phyloP scores from a whole-genome alignment of 305 asterid species.

The Solanum chacoense region DNA sequence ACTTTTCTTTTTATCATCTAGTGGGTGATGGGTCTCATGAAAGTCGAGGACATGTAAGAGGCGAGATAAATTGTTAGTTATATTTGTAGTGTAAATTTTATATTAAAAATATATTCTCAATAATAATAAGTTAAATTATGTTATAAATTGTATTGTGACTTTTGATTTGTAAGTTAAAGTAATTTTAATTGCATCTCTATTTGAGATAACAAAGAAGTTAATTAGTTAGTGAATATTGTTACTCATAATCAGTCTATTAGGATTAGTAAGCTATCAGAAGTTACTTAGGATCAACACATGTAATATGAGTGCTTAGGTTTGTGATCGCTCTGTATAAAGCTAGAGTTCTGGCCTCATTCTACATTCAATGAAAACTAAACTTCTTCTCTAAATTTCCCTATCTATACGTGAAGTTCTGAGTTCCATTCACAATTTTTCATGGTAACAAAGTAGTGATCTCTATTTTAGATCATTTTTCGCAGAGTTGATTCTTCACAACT shows the following conservation, averaged over 20 bases:
- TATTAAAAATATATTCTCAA: no score
- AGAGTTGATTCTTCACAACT: not conserved
- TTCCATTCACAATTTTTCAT: not conserved
- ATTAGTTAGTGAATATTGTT: not conserved
- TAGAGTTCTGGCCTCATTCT: not conserved
- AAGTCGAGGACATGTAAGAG: no score
- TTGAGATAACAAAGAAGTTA: not conserved
- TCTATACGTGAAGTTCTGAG: not conserved
- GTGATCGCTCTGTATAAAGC: not conserved
- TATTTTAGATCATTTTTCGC: not conserved
- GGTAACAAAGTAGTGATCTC: not conserved
- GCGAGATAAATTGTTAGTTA: no score
- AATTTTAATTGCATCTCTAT: not conserved
- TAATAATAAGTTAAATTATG: no score
- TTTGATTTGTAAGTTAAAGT: no score
- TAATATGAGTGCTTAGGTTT: not conserved
- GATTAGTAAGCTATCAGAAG: not conserved
- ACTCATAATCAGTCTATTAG: not conserved
- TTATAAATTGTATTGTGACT: no score
- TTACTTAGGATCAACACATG: not conserved
- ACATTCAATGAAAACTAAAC: not conserved
- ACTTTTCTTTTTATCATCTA: no score
- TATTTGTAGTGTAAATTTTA: no score
- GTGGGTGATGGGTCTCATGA: no score
- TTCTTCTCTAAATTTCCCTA: not conserved